phyloP scores from a whole-genome alignment of 2,329 filamentous ascomycete genomes.

The Sclerotinia subarctica region DNA sequence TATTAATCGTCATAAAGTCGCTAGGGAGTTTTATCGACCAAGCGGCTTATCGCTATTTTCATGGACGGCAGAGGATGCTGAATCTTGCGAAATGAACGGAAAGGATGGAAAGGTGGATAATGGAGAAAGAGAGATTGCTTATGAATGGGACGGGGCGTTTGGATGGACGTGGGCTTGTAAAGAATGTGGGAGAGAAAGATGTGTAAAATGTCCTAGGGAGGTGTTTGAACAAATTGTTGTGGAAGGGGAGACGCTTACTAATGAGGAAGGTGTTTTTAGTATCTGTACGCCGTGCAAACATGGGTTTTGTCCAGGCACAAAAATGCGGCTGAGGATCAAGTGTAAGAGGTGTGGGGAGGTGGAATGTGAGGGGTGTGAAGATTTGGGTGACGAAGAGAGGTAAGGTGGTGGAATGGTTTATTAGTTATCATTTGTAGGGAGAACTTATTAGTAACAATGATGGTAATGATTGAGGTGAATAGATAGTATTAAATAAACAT shows the following conservation, averaged over 20 bases:
- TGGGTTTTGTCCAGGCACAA: slow-evolving; percentile 16
- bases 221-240: slow-evolving; percentile 13
- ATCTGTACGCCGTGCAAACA: slow-evolving; percentile 14
- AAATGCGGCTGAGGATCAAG: slow-evolving; percentile 11
- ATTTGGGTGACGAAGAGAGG: not conserved
- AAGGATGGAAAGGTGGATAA: not conserved
- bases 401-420: not conserved
- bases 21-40: not conserved
- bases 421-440: not conserved
- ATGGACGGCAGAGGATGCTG: slow-evolving; percentile 8
- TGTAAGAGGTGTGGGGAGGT: slow-evolving; percentile 1
- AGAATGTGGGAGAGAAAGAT: slow-evolving; percentile 9
- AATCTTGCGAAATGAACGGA: not conserved
- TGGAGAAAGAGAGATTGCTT: slow-evolving; percentile 5
- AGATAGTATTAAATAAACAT: no score
- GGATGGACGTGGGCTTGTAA: slow-evolving; percentile 5
- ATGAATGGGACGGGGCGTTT: slow-evolving; percentile 19
- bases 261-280: not conserved
- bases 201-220: not conserved
- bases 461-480: not conserved
- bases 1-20: not conserved
- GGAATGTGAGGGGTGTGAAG: not conserved
- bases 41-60: slow-evolving; percentile 1
- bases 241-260: not conserved
- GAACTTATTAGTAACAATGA: not conserved